Evolutionary conservation across 352 stramenopile genomes (phyloP).

Genomic region (Phytophthora cajani): DNA sequence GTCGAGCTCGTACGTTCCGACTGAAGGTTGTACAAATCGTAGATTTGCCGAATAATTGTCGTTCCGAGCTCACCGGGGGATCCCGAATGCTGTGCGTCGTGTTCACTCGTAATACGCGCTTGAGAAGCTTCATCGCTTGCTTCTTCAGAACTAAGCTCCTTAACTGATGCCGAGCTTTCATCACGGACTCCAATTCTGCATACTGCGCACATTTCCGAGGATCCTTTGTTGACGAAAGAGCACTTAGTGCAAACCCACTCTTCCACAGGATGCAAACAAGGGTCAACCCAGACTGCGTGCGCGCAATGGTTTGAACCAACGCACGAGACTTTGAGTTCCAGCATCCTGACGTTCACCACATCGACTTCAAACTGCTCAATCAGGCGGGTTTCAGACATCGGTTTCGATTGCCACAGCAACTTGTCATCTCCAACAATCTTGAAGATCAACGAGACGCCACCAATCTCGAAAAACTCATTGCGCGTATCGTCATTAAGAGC

Average conservation of each 20-base stretch:
- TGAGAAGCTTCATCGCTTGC: slow-evolving; percentile 1
- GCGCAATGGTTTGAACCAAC: slow-evolving; percentile 80
- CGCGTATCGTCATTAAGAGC: slow-evolving; percentile 81
- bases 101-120: background rate
- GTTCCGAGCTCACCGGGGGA: slow-evolving; percentile 30
- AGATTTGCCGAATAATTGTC: slow-evolving; percentile 39
- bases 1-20: slow-evolving; percentile 7
- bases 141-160: background rate
- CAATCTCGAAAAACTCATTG: slow-evolving; percentile 65
- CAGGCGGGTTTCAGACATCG: slow-evolving; percentile 42
- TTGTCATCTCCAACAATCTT: slow-evolving; percentile 76
- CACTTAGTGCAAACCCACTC: slow-evolving; percentile 80
- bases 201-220: slow-evolving; percentile 49
- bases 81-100: slow-evolving; percentile 6
- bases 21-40: slow-evolving; percentile 37
- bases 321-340: slow-evolving; percentile 77
- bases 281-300: slow-evolving; percentile 84
- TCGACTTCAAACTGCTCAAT: slow-evolving; percentile 66
- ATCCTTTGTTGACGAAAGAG: slow-evolving; percentile 76
- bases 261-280: slow-evolving; percentile 65
- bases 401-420: slow-evolving; percentile 80
- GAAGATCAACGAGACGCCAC: slow-evolving; percentile 63
- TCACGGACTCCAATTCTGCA: slow-evolving; percentile 49
- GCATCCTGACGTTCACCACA: slow-evolving; percentile 72
- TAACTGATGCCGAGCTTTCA: slow-evolving; percentile 3